These are phyloP conservation scores for Penicillium nucicola DNA, from an alignment of 495 filamentous ascomycete genomes.

Conservation along the genomic window DNA sequence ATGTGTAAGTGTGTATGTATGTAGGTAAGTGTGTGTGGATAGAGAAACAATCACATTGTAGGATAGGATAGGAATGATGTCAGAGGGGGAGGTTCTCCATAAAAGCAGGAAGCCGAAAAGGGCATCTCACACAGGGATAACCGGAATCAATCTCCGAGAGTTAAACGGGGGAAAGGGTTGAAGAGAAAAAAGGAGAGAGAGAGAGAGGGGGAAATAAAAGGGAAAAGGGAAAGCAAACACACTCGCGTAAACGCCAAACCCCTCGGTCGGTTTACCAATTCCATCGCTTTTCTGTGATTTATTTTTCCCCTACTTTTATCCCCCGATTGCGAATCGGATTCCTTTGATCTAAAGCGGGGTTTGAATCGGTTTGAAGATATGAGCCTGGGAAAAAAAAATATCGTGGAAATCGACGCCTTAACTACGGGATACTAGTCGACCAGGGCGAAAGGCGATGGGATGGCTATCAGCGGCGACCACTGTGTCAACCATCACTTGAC, in stretches of 20 bases:
- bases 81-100: background rate
- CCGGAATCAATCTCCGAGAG: background rate
- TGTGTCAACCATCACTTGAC: background rate
- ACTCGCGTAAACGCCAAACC: background rate
- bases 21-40: no score
- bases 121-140: background rate
- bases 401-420: no score
- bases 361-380: no score
- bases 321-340: background rate
- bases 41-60: background rate
- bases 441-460: no score
- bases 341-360: background rate
- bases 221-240: constrained; percentile 11
- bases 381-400: no score
- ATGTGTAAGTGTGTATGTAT: no score
- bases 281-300: no score
- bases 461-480: no score
- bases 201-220: constrained; percentile 5
- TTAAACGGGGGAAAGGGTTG: background rate
- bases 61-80: constrained; percentile 20
- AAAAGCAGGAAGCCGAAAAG: background rate
- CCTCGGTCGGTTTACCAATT: no score
- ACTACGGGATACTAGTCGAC: no score
- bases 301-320: no score
- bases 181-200: constrained; percentile 4